Evolutionary conservation across 2,329 filamentous ascomycete genomes (phyloP), one percentile per base, ranked within the genome.

Genomic region (Sporothrix pseudoabietina): DNA sequence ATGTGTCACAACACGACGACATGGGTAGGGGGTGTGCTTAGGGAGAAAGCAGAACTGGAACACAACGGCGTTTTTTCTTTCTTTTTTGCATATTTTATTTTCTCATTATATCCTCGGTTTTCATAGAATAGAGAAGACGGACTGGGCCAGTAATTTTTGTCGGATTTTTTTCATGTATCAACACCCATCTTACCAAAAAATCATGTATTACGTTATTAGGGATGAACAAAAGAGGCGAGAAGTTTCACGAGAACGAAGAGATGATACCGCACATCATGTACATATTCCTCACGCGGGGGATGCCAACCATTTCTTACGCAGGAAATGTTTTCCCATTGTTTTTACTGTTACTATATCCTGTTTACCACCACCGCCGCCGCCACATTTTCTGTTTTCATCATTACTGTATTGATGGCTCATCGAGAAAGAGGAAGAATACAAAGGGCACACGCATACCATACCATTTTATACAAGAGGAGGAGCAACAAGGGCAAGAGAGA

Each of bases 381-480:
- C 10, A 16, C 12, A 22, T 26, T 30, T 41, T 5, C 41, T 52
- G 5, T 63, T 63, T 68, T 32, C 32, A 10, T 30, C 47, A 47
- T 66, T 4, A 19, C 14, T 69, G 66, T 69, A 69, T 30, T 55
- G 66, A 39, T 52, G 44, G 66, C 16, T 30, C 30, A 22, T 22
- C 5, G 52, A 30, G 16, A 54, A 26, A 54, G 30, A 39, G 47
- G 19, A 55, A 8, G 66, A 19, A 69, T 35, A 41, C 30, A 49
- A 49, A 7, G 41, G 41, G 41, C 22, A 66, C 6, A 22, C 52
- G 35, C 30, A 54, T 16, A 54, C 65, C 47, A 69, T 69, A 49
- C 44, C 44, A 49, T 66, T 41, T 66, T 41, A 69, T 26, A 69
- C 26, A 54, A 69, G 66, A 69, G 66, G 66, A 69, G 66, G 66